Conservation (phyloP, 169 alveolate genomes). For the Eimeria brunetti region DNA sequence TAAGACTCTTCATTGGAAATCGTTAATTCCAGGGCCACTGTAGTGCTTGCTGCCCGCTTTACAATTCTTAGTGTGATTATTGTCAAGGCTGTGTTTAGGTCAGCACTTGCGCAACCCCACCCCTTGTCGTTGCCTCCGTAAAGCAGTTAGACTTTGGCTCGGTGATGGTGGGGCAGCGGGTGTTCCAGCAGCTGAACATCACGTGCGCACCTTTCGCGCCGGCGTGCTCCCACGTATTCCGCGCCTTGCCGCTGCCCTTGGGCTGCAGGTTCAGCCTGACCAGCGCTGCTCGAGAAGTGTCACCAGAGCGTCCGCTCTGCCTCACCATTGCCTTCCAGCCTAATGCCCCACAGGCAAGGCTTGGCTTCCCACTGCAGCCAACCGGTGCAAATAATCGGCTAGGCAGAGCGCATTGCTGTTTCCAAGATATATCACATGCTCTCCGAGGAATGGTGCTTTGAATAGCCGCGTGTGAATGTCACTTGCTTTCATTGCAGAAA, state of each 20-base stretch:
- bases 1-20: background rate
- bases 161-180: slow-evolving; percentile 70
- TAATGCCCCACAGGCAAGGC: slow-evolving; percentile 63
- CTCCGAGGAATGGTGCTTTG: background rate
- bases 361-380: background rate
- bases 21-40: background rate
- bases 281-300: slow-evolving; percentile 66
- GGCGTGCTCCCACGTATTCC: slow-evolving; percentile 27
- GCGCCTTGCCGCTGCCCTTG: slow-evolving; percentile 52
- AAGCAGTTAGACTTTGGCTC: slow-evolving; percentile 68
- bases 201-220: slow-evolving; percentile 27
- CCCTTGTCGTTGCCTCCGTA: slow-evolving; percentile 60
- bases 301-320: slow-evolving; percentile 61
- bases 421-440: background rate
- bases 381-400: background rate
- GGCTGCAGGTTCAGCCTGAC: slow-evolving; percentile 69
- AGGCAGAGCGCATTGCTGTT: background rate
- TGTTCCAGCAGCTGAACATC: slow-evolving; percentile 11
- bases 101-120: slow-evolving; percentile 74
- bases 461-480: background rate
- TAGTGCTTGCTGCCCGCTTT: background rate
- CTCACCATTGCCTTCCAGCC: slow-evolving; percentile 74
- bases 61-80: background rate
- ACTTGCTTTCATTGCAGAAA: slow-evolving; percentile 8
- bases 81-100: slow-evolving; percentile 7